Evolutionary conservation across 352 stramenopile genomes (phyloP).

Genomic region (Phytopythium boreale): DNA sequence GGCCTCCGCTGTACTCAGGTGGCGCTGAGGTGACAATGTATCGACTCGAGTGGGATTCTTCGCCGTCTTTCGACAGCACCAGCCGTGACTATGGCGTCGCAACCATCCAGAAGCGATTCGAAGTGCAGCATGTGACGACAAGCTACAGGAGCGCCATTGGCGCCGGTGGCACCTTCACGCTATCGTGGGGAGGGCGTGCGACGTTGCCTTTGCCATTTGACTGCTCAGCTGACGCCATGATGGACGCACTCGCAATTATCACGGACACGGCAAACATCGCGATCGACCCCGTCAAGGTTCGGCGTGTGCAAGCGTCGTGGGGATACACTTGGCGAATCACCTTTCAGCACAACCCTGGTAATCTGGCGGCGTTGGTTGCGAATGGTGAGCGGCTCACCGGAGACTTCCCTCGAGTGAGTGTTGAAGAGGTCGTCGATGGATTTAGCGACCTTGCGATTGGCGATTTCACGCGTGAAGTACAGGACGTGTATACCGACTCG

Average conservation of each 20-base stretch:
- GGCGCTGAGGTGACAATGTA: slow-evolving; percentile 90
- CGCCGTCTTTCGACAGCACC: slow-evolving; percentile 71
- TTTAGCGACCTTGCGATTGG: slow-evolving; percentile 88
- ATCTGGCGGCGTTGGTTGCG: slow-evolving; percentile 85
- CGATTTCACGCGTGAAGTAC: slow-evolving; percentile 93
- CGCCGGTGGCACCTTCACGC: slow-evolving; percentile 87
- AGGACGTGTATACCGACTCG: slow-evolving; percentile 84
- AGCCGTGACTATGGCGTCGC: slow-evolving; percentile 80
- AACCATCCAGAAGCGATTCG: slow-evolving; percentile 84
- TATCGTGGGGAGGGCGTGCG: slow-evolving; percentile 87
- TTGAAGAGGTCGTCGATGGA: slow-evolving; percentile 78
- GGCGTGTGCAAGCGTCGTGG: slow-evolving; percentile 53
- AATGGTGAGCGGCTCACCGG: slow-evolving; percentile 84
- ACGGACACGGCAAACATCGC: slow-evolving; percentile 75
- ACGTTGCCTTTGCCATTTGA: slow-evolving; percentile 69
- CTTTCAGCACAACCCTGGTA: slow-evolving; percentile 85
- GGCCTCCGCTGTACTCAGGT: slow-evolving; percentile 81
- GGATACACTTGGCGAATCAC: slow-evolving; percentile 92
- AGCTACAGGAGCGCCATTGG: slow-evolving; percentile 59
- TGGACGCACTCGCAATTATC: slow-evolving; percentile 72
- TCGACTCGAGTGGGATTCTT: slow-evolving; percentile 90
- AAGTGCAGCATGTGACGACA: slow-evolving; percentile 89
- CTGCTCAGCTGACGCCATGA: slow-evolving; percentile 64
- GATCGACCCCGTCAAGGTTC: slow-evolving; percentile 77
- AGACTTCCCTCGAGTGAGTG: slow-evolving; percentile 80